Evolutionary conservation across 192 early-diverging fungal genomes (phyloP).

Genomic region (Rhizophagus sp.): DNA sequence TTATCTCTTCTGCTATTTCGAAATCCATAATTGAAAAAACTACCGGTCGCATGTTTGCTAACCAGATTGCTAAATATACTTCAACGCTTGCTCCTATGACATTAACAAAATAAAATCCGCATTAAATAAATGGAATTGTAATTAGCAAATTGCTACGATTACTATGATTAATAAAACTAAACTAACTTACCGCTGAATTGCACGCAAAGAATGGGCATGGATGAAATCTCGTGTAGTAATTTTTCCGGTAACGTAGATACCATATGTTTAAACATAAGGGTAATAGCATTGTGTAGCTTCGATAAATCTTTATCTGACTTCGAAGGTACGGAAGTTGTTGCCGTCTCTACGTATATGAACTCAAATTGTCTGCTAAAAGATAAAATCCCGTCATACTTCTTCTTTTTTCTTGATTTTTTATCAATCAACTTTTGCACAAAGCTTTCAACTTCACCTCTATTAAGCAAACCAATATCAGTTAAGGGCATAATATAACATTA

Average conservation of each 20-base stretch:
- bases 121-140: constrained; percentile 16
- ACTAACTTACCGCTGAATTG: constrained; percentile 23
- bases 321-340: constrained; percentile 6
- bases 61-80: constrained; percentile 20
- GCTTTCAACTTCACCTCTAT: constrained; percentile 18
- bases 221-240: constrained; percentile 18
- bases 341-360: constrained; percentile 17
- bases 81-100: constrained; percentile 22
- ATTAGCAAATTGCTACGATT: constrained; percentile 9
- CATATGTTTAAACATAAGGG: constrained; percentile 14
- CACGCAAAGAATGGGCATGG: constrained; percentile 16
- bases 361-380: constrained; percentile 19
- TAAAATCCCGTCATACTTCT: constrained; percentile 10
- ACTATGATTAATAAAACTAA: constrained; percentile 16
- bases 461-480: constrained; percentile 22
- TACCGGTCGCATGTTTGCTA: constrained; percentile 18
- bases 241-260: constrained; percentile 15
- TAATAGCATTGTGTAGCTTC: constrained; percentile 19
- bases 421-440: constrained; percentile 18
- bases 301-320: constrained; percentile 25
- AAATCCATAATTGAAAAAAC: constrained; percentile 28
- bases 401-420: constrained; percentile 20
- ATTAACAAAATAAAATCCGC: constrained; percentile 13
- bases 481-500: constrained; percentile 21
- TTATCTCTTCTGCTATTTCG: no score